These are phyloP conservation scores for Plasmodium cynomolgi DNA, from an alignment of 169 alveolate species.

Conservation along the genomic window DNA sequence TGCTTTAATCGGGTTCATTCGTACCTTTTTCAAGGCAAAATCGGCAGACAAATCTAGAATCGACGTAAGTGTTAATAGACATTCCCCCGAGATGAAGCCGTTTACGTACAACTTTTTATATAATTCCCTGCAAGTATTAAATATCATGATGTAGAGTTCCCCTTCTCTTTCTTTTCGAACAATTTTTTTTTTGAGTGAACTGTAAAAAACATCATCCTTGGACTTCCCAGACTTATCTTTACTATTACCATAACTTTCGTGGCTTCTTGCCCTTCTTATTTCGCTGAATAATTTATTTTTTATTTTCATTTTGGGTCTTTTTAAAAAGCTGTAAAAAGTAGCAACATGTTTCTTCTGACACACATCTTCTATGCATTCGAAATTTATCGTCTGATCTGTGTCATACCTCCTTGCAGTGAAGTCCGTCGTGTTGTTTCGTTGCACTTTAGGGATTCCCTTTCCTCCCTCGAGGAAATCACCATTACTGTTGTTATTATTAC, in stretches of 20 bases:
- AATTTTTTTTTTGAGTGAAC: conserved; percentile 57
- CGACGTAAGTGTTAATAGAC: conserved; percentile 82
- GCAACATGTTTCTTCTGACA: conserved; percentile 32
- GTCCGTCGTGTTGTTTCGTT: conserved; percentile 49
- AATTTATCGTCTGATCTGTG: conserved; percentile 67
- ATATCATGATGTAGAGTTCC: conserved; percentile 87
- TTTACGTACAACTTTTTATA: conserved; percentile 84
- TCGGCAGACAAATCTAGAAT: conserved; percentile 84
- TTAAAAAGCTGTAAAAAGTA: conserved; percentile 65
- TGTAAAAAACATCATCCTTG: conserved; percentile 21
- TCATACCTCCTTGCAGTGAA: conserved; percentile 30
- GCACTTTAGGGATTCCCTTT: conserved; percentile 6
- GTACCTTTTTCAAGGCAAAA: conserved; percentile 86
- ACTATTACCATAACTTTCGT: conserved; percentile 61
- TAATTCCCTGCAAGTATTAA: conserved; percentile 87
- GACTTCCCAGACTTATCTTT: conserved; percentile 1
- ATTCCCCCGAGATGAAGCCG: conserved; percentile 86
- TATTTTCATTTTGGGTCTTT: conserved; percentile 17
- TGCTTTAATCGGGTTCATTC: conserved; percentile 85
- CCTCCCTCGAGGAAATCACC: neutral
- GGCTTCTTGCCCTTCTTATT: conserved; percentile 71
- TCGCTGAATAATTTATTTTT: conserved; percentile 42
- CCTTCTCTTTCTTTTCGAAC: conserved; percentile 86
- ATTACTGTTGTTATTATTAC: neutral
- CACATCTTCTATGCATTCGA: conserved; percentile 41